Conservation (phyloP, 2,329 filamentous ascomycete genomes). For the Phyllachora maydis region DNA sequence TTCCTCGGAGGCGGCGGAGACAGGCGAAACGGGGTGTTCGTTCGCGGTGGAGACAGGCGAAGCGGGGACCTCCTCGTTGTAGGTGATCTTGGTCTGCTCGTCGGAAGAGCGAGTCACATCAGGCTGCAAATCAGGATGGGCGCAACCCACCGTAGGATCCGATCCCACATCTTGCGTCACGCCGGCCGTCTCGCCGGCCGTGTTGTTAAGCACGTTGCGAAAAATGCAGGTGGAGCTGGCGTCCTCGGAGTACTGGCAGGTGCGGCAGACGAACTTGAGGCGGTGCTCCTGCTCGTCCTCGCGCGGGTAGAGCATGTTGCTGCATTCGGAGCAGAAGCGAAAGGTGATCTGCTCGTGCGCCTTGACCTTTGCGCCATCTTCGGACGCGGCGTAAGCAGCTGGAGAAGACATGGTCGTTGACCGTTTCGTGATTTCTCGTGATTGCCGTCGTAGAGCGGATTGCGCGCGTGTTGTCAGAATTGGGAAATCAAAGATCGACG, state of each 20-base stretch:
- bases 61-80: too few relatives aligned
- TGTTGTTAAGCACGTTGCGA: slow-evolving; percentile 81
- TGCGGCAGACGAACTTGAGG: slow-evolving; percentile 89
- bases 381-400: slow-evolving; percentile 19
- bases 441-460: too few relatives aligned
- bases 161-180: slow-evolving; percentile 93
- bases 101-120: too few relatives aligned
- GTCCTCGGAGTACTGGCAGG: slow-evolving; percentile 77
- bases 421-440: too few relatives aligned
- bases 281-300: slow-evolving; percentile 71
- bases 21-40: slow-evolving; percentile 1
- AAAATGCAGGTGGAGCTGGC: slow-evolving; percentile 83
- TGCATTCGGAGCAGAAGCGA: slow-evolving; percentile 96
- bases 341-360: slow-evolving; percentile 74
- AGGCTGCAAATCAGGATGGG: too few relatives aligned
- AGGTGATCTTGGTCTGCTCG: too few relatives aligned
- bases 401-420: slow-evolving; percentile 32
- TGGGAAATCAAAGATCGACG: too few relatives aligned
- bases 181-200: slow-evolving; percentile 85
- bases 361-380: slow-evolving; percentile 19
- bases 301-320: slow-evolving; percentile 94
- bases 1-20: too few relatives aligned
- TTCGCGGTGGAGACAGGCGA: too few relatives aligned
- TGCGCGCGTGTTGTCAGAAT: too few relatives aligned
- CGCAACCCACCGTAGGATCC: slow-evolving; percentile 88